Conservation (phyloP, 2,329 filamentous ascomycete genomes). For the Venturia carpophila region DNA sequence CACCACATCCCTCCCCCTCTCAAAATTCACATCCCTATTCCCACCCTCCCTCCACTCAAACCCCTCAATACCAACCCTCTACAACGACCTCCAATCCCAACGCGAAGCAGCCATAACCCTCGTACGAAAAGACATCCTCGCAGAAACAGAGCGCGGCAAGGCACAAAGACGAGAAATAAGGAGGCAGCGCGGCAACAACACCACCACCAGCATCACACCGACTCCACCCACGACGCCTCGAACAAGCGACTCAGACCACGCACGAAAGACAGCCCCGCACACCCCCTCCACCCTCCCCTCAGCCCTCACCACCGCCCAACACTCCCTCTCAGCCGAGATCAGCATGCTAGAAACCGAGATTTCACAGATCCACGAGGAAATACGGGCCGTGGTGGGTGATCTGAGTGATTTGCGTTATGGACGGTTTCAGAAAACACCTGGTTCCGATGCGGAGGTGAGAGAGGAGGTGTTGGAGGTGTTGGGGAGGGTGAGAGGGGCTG, state of each 20-base stretch:
- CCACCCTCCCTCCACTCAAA: conserved; percentile 58
- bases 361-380: conserved; percentile 48
- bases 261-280: too few species aligned
- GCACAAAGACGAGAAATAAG: conserved; percentile 51
- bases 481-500: conserved; percentile 54
- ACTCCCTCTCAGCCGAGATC: conserved; percentile 60
- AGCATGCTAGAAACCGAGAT: conserved; percentile 58
- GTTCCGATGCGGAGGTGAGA: conserved; percentile 52
- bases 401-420: conserved; percentile 81
- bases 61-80: conserved; percentile 61
- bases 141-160: conserved; percentile 56
- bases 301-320: neutral
- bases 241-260: too few species aligned
- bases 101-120: conserved; percentile 60
- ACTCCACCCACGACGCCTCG: neutral
- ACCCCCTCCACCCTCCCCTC: neutral
- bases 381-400: conserved; percentile 59
- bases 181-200: conserved; percentile 39
- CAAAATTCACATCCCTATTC: conserved; percentile 70
- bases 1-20: conserved; percentile 62
- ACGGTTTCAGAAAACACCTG: conserved; percentile 46
- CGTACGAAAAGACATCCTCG: conserved; percentile 57
- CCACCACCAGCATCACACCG: neutral
- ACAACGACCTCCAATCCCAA: conserved; percentile 70
- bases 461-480: conserved; percentile 63